Percentiles rank a stretch among this genome's conserved stretches.
Conservation (phyloP, 108 stramenopile species). For the Cyclotella baltica region DNA sequence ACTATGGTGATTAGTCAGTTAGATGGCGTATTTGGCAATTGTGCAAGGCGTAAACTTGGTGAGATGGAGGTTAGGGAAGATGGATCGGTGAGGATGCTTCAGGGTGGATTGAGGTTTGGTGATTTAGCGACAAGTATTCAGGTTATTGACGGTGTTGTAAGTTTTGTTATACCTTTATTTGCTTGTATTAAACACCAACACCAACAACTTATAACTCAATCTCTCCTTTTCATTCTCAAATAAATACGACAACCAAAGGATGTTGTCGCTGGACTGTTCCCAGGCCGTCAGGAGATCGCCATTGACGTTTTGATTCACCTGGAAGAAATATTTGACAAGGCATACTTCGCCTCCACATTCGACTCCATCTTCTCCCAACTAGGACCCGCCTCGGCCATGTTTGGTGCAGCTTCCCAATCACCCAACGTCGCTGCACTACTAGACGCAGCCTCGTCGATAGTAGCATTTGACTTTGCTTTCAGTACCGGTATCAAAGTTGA, state of each 20-base stretch:
- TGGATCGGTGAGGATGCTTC: slow-evolving; percentile 15
- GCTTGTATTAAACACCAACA: neutral
- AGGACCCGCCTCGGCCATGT: slow-evolving; percentile 17
- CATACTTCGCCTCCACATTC: slow-evolving; percentile 12
- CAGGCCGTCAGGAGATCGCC: slow-evolving; percentile 25
- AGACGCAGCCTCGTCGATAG: neutral
- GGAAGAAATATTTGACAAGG: slow-evolving; percentile 13
- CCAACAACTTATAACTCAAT: too few species aligned
- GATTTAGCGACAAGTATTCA: neutral
- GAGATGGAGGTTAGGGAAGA: neutral
- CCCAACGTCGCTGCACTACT: slow-evolving; percentile 2
- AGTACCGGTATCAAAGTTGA: slow-evolving; percentile 22
- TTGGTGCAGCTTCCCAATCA: slow-evolving; percentile 21
- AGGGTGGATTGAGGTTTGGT: neutral
- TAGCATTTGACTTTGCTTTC: slow-evolving; percentile 23
- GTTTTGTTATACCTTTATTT: neutral
- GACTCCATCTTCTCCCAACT: slow-evolving; percentile 9
- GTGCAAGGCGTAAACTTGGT: neutral
- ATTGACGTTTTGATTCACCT: slow-evolving; percentile 24
- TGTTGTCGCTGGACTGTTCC: slow-evolving; percentile 21
- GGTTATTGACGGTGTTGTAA: slow-evolving; percentile 6
- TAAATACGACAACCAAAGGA: too few species aligned
- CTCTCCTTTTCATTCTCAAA: too few species aligned
- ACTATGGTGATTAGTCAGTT: neutral
- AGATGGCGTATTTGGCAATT: neutral